Percentiles rank a stretch among this genome's conserved stretches.
These are phyloP conservation scores for Saccharomycopsis microspora DNA, from an alignment of 805 yeast species.

Conservation along the genomic window DNA sequence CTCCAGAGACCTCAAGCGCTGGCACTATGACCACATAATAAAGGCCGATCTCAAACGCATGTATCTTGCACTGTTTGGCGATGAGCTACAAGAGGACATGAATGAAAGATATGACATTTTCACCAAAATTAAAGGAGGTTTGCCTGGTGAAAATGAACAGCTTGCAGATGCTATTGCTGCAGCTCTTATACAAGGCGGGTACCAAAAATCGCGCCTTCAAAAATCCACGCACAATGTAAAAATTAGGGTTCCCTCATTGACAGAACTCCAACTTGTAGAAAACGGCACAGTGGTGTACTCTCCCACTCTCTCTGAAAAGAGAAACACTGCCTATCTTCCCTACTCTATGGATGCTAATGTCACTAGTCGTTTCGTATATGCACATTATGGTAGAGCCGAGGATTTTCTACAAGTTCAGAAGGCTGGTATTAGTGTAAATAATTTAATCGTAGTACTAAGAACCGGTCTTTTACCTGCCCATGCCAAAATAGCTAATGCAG, in stretches of 20 bases:
- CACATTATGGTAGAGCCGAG: constrained; percentile 46
- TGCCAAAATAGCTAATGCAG: constrained; percentile 49
- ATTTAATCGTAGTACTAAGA: constrained; percentile 50
- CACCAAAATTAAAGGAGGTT: background rate
- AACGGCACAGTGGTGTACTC: constrained; percentile 22
- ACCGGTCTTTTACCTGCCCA: constrained; percentile 35
- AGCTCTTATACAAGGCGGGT: background rate
- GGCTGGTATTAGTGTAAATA: constrained; percentile 32
- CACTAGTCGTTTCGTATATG: constrained; percentile 42
- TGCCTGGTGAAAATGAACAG: background rate
- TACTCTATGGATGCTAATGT: constrained; percentile 57
- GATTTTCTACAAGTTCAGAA: constrained; percentile 33
- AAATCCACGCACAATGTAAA: constrained; percentile 48
- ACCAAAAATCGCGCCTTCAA: background rate
- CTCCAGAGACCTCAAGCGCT: constrained; percentile 65
- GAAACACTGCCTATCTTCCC: constrained; percentile 36
- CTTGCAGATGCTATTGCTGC: constrained; percentile 11
- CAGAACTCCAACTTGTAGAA: constrained; percentile 31
- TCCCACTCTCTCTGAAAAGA: constrained; percentile 44
- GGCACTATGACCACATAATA: constrained; percentile 57
- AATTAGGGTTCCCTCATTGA: constrained; percentile 49
- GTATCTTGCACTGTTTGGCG: constrained; percentile 32
- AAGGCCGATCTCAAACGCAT: constrained; percentile 59
- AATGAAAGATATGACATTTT: constrained; percentile 16
- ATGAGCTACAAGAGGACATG: background rate